Evolutionary conservation across 164 flowering plant genomes (phyloP), one percentile per base, ranked within the genome.

Genomic region (Sedum album): DNA sequence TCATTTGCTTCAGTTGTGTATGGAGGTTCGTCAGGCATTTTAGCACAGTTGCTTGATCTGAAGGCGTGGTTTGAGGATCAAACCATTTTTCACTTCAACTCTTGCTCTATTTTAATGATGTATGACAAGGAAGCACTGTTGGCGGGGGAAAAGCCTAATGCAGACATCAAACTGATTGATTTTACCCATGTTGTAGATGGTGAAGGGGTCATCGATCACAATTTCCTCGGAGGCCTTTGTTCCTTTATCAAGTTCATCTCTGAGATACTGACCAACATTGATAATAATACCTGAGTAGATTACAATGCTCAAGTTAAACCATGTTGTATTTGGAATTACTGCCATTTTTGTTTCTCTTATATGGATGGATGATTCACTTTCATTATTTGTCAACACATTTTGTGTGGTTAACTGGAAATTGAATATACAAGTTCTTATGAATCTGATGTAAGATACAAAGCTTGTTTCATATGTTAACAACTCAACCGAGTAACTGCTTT

Each of bases 31-130:
- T 53, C 66, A 26, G 96, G 96, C 55, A 84, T 93, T 69, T 73
- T 90, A 81, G 82, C 87, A 5, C 96, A 93, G 55, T 53, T 90
- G 65, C 62, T 84, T 77, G 89, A 86, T 76, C 83, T 93, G 66
- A 93, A 91, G 75, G 77, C 79, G 10, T 93, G 98, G 98, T 91
- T 93, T 70, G 96, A 93, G 82, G 88, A 82, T 70, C 97, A 91
- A 72, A 89, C 91, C 1, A 68, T 76, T 26, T 88, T 68, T 72
- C 94, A 87, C 66, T 88, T 93, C 72, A 67, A 85, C 67, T 85
- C 98, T 35, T 81, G 93, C 62, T 93, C 98, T 1, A 72, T 93
- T 67, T 84, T 89, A 21, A 66, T 93, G 76, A 60, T 88, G 73
- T 91, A 77, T 76, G 94, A 86, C 7, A 81, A 81, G 73, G 83